Base-by-base conservation (phyloP, 2,329 filamentous ascomycete species). In the Pseudocercospora macadamiae region DNA sequence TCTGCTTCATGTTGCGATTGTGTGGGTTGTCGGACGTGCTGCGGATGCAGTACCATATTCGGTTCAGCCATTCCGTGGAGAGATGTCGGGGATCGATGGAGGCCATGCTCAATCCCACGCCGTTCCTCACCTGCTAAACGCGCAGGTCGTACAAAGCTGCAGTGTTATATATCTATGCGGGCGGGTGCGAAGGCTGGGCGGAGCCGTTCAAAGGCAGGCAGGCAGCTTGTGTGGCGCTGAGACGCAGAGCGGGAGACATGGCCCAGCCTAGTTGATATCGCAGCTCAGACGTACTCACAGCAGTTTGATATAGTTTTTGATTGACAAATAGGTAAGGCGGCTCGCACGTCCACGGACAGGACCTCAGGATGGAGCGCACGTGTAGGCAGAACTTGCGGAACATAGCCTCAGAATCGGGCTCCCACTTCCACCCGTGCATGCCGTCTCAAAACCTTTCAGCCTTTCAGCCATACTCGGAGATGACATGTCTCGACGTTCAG, bases 251-350 rank as follows among this genome's bases (percentile, higher is more conserved):
- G 45, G 19, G n/a, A n/a, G 23, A 28, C 7, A 25, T 8, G 21
- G 25, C 5, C n/a, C n/a, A n/a, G n/a, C n/a, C n/a, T n/a, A n/a
- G n/a, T n/a, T n/a, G n/a, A n/a, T n/a, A n/a, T n/a, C n/a, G n/a
- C n/a, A n/a, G n/a, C 16, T 14, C 44, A 48, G 16, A 16, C 14
- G 21, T 32, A 49, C 45, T 32, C 18, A 32, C 14, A 23, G 30
- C 23, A 18, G n/a, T 32, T 49, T 49, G 45, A 49, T 49, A 49
- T 34, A 34, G 47, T 30, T 32, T 32, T 49, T n/a, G n/a, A n/a
- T 23, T 49, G 47, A 49, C 47, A 49, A 49, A 49, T 49, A 49
- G 45, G 14, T n/a, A n/a, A n/a, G n/a, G n/a, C n/a, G n/a, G n/a
- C n/a, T n/a, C n/a, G n/a, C n/a, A n/a, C n/a, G n/a, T n/a, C n/a